Base-by-base conservation (phyloP, 2,329 filamentous ascomycete species). In the Colletotrichum magnum region DNA sequence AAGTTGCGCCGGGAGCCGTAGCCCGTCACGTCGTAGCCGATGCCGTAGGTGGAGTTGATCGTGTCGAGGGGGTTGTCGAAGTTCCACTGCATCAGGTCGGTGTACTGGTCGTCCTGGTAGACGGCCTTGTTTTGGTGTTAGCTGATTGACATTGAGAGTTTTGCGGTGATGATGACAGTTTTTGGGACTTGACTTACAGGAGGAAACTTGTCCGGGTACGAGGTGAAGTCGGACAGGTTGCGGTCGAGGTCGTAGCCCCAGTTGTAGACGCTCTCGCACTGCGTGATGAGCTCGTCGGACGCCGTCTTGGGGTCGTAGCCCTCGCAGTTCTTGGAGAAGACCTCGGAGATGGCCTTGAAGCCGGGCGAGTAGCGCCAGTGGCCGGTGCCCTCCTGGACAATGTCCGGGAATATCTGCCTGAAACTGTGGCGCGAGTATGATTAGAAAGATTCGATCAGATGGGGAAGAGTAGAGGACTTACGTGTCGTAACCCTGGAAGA, bases 401-500 rank as follows among this genome's bases (percentile, higher is more conserved):
- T 83, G 13, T 64, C 62, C 4, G 75, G 74, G 61, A 89, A 86
- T 1, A 89, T 80, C 73, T 84, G 76, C 61, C 86, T 85, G 79
- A 90, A 89, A 18, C 90, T 64, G 28, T 7, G 28, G 28, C 21
- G 26, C 16, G 7, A 24, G 50, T 32, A 18, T 4, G 39, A n/a
- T 51, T 18, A 48, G 26, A 13, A 59, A 5, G 13, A 13, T 43
- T 43, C 12, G 13, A 16, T 43, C 16, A 16, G 9, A 32, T 16
- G 5, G 2, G 1, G 4, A 16, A 15, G 9, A 26, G 12, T 24
- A 39, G 15, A 43, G 18, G 13, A 60, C 58, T 36, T 41, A 60
- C 47, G 58, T 80, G 73, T 89, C 87, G 72, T 88, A 88, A 13
- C 85, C 87, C 41, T 86, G 83, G 15, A 89, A 75, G 56, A 90